Percentiles rank a stretch among this genome's conserved stretches.
Conservation (phyloP, 305 asterid genomes). For the Rubia peregrina region DNA sequence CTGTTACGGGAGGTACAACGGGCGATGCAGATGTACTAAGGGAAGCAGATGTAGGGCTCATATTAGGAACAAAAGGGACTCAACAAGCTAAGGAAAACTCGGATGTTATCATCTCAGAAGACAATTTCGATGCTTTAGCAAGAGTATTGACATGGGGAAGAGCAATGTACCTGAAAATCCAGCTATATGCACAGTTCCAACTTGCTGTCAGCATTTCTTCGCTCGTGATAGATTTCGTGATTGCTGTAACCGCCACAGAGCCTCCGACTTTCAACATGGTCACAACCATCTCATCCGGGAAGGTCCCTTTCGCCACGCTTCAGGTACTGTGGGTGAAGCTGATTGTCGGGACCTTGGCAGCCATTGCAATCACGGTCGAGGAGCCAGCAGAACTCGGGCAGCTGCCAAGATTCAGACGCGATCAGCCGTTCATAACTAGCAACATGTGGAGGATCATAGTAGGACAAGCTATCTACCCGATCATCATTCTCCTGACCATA, state of each 20-base stretch:
- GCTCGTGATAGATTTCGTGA: constrained; percentile 26
- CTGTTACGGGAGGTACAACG: constrained; percentile 25
- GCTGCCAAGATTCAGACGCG: constrained; percentile 20
- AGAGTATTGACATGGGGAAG: constrained; percentile 36
- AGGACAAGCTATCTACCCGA: constrained; percentile 29
- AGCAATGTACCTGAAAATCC: constrained; percentile 33
- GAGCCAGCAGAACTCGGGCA: constrained; percentile 24
- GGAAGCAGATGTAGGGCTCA: constrained; percentile 32
- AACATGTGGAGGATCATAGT: constrained; percentile 32
- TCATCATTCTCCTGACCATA: constrained; percentile 21
- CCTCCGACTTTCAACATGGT: constrained; percentile 23
- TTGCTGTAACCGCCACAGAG: constrained; percentile 18
- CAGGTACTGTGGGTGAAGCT: constrained; percentile 41
- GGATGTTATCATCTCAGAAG: constrained; percentile 31
- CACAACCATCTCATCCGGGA: constrained; percentile 31
- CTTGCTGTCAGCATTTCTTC: constrained; percentile 32
- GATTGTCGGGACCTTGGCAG: constrained; percentile 34
- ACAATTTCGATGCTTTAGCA: constrained; percentile 28
- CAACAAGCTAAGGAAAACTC: constrained; percentile 24
- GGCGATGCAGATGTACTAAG: constrained; percentile 22
- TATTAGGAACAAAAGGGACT: constrained; percentile 25
- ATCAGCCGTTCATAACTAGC: constrained; percentile 24
- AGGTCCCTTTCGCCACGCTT: constrained; percentile 29
- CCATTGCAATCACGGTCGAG: constrained; percentile 30
- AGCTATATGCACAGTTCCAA: constrained; percentile 37